A percentile compares a stretch with the other conserved stretches of the same genome.
These are phyloP conservation scores for Knufia petricola DNA, from an alignment of 2,329 filamentous ascomycete genomes.

Conservation along the genomic window DNA sequence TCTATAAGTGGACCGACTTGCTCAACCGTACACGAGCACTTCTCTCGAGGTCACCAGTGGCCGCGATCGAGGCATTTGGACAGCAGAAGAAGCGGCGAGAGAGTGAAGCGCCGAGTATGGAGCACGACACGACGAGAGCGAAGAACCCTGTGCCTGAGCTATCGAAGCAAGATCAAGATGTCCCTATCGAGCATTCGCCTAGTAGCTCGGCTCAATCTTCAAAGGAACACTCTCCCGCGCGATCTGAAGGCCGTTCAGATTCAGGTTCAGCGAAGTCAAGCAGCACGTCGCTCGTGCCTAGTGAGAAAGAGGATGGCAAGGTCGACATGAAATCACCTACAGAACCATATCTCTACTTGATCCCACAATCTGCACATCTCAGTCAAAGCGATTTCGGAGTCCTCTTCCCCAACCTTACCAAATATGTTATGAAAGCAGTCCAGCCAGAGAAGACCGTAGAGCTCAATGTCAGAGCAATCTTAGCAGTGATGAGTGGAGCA, in stretches of 20 bases:
- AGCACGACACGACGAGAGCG: background rate
- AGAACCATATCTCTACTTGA: slow-evolving; percentile 63
- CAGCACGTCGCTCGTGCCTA: slow-evolving; percentile 10
- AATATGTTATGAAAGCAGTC: slow-evolving; percentile 40
- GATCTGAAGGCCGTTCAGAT: background rate
- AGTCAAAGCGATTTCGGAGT: slow-evolving; percentile 77
- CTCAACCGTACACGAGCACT: slow-evolving; percentile 58
- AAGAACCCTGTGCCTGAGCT: background rate
- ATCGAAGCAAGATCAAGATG: background rate
- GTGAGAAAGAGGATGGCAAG: slow-evolving; percentile 8
- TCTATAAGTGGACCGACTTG: slow-evolving; percentile 69
- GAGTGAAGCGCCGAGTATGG: background rate
- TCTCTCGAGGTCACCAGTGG: slow-evolving; percentile 48
- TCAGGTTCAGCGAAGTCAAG: slow-evolving; percentile 9
- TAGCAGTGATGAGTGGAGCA: slow-evolving; percentile 20
- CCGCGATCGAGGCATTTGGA: slow-evolving; percentile 14
- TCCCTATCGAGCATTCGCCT: background rate
- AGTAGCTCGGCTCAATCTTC: background rate
- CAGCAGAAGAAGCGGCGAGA: slow-evolving; percentile 7
- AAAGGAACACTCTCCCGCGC: background rate
- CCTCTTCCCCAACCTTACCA: slow-evolving; percentile 60
- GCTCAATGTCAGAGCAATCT: slow-evolving; percentile 27
- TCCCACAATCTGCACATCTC: slow-evolving; percentile 63
- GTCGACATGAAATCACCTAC: slow-evolving; percentile 24
- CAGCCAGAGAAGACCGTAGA: slow-evolving; percentile 26